Conservation (phyloP, 1,139 yeast genomes). For the Kurtzmaniella quercitrusa region DNA sequence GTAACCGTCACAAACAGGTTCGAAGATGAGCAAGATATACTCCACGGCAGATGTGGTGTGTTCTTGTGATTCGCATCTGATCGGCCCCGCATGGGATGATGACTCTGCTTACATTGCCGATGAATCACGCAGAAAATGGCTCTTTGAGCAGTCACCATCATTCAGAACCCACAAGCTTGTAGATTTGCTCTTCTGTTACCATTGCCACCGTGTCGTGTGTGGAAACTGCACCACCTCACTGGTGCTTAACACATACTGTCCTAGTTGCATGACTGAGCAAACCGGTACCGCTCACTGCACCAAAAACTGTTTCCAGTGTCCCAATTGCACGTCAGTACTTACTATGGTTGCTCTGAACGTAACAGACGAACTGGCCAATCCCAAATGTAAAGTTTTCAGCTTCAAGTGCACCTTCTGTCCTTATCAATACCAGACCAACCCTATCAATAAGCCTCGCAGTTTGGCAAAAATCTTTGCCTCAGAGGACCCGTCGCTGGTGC, state of each 20-base stretch:
- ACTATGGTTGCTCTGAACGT: background rate
- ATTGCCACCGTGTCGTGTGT: conserved; percentile 31
- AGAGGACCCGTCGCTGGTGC: conserved; percentile 6
- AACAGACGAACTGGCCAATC: conserved; percentile 8
- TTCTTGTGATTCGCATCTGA: conserved; percentile 11
- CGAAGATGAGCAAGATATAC: conserved; percentile 17
- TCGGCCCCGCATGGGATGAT: conserved; percentile 4
- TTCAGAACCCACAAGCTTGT: conserved; percentile 5
- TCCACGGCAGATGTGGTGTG: conserved; percentile 19
- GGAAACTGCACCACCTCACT: conserved; percentile 20
- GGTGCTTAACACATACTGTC: conserved; percentile 29
- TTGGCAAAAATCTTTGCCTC: conserved; percentile 24
- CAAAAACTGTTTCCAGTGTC: conserved; percentile 40
- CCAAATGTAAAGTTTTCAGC: conserved; percentile 23
- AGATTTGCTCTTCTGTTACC: conserved; percentile 34
- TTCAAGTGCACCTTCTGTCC: conserved; percentile 32
- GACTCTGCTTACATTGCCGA: background rate
- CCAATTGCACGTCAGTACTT: conserved; percentile 27
- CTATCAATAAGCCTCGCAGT: conserved; percentile 33
- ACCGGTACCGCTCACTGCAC: conserved; percentile 24
- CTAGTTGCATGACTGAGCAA: conserved; percentile 35
- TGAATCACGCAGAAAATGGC: background rate
- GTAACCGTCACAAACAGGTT: too few species aligned
- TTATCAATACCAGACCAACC: conserved; percentile 23
- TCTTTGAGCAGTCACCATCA: conserved; percentile 2